These are phyloP conservation scores for Candida wancherniae DNA, from an alignment of 805 yeast species.

Conservation along the genomic window DNA sequence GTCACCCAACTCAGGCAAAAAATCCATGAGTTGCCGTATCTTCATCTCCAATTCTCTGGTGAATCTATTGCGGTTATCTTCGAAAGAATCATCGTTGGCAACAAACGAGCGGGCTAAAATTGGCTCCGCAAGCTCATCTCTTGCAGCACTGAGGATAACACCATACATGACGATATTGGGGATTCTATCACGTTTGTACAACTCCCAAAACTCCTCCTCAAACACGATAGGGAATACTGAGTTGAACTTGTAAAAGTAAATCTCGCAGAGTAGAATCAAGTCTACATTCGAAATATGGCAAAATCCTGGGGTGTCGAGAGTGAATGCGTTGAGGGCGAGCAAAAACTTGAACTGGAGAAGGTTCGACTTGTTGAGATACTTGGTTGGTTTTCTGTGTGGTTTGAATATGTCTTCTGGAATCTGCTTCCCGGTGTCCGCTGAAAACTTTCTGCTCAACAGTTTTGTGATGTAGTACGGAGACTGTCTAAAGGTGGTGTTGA, in stretches of 20 bases:
- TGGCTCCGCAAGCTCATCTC: conserved; percentile 28
- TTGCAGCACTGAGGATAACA: conserved; percentile 37
- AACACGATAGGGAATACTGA: conserved; percentile 38
- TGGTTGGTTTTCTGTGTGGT: conserved; percentile 2
- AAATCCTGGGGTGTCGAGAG: conserved; percentile 17
- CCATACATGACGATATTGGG: conserved; percentile 40
- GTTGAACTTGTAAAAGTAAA: conserved; percentile 39
- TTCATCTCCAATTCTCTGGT: conserved; percentile 17
- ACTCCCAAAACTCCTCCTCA: conserved; percentile 34
- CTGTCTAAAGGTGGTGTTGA: conserved; percentile 12
- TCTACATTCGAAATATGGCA: conserved; percentile 11
- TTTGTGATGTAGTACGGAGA: conserved; percentile 5
- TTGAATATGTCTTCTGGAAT: too few species aligned
- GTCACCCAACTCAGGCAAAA: conserved; percentile 22
- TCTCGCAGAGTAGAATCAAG: conserved; percentile 22
- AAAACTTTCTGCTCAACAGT: background rate
- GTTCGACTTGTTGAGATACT: conserved; percentile 7
- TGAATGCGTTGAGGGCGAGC: conserved; percentile 15
- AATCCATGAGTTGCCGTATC: conserved; percentile 17
- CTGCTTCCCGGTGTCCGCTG: too few species aligned
- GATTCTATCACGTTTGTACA: conserved; percentile 29
- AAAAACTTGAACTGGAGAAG: conserved; percentile 12
- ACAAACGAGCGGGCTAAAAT: conserved; percentile 14
- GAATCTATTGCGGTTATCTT: conserved; percentile 9
- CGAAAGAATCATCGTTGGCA: conserved; percentile 3